Percentiles rank a stretch among this genome's conserved stretches.
phyloP scores from a whole-genome alignment of 2,329 filamentous ascomycete genomes.

The Monosporascus sp. region DNA sequence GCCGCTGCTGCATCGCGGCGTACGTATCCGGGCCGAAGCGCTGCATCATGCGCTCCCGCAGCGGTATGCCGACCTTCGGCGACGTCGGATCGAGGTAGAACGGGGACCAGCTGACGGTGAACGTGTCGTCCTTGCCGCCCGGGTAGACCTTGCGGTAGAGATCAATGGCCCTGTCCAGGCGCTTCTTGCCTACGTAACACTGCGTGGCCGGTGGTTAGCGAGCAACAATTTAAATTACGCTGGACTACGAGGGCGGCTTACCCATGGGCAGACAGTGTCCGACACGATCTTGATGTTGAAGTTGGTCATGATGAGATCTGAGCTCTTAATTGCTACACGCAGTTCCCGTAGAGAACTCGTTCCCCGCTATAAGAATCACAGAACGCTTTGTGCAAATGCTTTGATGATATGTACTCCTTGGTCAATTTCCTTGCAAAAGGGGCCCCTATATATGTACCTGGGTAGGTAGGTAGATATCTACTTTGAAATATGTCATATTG shows the following conservation, averaged over 20 bases:
- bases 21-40: conserved; percentile 64
- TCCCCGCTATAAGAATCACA: too few species aligned
- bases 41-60: conserved; percentile 46
- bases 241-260: conserved; percentile 17
- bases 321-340: conserved; percentile 4
- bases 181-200: conserved; percentile 76
- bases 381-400: too few species aligned
- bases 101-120: conserved; percentile 68
- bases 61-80: conserved; percentile 36
- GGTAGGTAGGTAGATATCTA: too few species aligned
- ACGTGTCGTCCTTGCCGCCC: conserved; percentile 55
- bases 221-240: background rate
- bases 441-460: too few species aligned
- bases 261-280: conserved; percentile 73
- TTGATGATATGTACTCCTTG: too few species aligned
- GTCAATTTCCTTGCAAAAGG: too few species aligned
- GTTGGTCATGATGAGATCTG: conserved; percentile 52
- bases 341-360: too few species aligned
- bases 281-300: conserved; percentile 73
- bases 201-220: conserved; percentile 26
- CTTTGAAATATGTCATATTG: too few species aligned
- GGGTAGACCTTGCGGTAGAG: conserved; percentile 60
- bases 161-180: conserved; percentile 66
- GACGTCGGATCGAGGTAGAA: conserved; percentile 75
- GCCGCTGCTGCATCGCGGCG: conserved; percentile 49